Evolutionary conservation across 2,329 filamentous ascomycete species (phyloP), one percentile per base, ranked within the genome.

Genomic region (Leptoxyphium fumago): DNA sequence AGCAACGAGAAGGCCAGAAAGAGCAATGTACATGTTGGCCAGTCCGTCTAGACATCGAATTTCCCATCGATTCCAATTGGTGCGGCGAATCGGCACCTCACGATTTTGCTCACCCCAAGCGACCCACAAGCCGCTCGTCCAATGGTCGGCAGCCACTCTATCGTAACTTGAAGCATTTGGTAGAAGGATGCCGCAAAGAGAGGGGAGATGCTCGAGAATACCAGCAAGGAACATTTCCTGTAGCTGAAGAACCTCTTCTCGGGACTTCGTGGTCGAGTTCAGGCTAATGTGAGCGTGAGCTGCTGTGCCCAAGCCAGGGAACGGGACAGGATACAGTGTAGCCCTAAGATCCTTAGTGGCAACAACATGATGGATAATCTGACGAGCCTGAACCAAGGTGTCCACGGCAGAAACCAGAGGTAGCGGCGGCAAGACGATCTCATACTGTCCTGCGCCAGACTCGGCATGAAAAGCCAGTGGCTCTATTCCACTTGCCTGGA

Each of bases 41-140:
- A 86, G 63, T 0, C 84, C 85, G 55, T 93, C 85, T n/a, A 89
- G 56, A 44, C 74, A 77, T 55, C 85, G 81, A 17, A 93, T 53
- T 62, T 93, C 85, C 81, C 84, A 93, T 55, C 85, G 80, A 77
- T 2, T 61, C 65, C 39, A 48, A 34, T 38, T 36, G 17, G 30
- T 39, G 36, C 81, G 79, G 10, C 84, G 74, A 9, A 93, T 66
- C 0, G 84, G 80, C 4, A 77, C 70, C 64, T 89, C 83, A 14
- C 82, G 77, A 60, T 91, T 91, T 62, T 91, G 79, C 4, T 77
- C 82, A 10, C 85, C 85, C 84, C 84, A 93, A 0, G 80, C 67
- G 0, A 88, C 74, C 78, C 80, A 88, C 7, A 78, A 74, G 0
- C 83, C 83, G n/a, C 83, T 83, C 0, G 82, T 74, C 84, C 84